Evolutionary conservation across 305 asterid genomes (phyloP).

Genomic region (Rubia peregrina): DNA sequence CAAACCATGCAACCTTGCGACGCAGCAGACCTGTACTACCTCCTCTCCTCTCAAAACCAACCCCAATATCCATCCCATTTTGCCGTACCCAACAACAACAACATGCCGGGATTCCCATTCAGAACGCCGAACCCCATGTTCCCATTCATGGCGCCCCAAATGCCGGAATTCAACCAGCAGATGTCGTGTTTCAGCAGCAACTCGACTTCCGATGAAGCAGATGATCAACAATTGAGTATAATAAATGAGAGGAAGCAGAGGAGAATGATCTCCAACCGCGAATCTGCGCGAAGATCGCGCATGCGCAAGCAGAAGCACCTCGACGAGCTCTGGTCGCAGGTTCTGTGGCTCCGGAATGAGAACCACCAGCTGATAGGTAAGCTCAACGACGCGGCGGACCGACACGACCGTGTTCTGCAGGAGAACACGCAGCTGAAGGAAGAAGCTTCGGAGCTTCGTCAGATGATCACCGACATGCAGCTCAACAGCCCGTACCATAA

Average conservation of each 20-base stretch:
- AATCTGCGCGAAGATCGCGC: constrained; percentile 85
- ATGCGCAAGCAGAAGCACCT: constrained; percentile 92
- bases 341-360: constrained; percentile 81
- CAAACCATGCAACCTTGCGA: constrained; percentile 61
- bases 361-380: constrained; percentile 63
- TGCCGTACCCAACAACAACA: constrained; percentile 23
- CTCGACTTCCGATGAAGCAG: constrained; percentile 94
- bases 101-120: constrained; percentile 39
- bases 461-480: constrained; percentile 52
- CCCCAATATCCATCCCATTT: constrained; percentile 43
- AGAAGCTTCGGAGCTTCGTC: constrained; percentile 66
- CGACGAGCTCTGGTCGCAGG: constrained; percentile 94
- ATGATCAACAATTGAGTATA: constrained; percentile 60
- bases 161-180: constrained; percentile 55
- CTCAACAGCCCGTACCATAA: constrained; percentile 44
- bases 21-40: constrained; percentile 45
- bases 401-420: constrained; percentile 45
- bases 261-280: constrained; percentile 87
- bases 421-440: constrained; percentile 71
- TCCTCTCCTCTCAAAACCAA: constrained; percentile 49
- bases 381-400: constrained; percentile 53
- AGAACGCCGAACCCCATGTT: constrained; percentile 39
- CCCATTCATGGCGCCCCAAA: constrained; percentile 41
- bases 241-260: constrained; percentile 82
- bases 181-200: constrained; percentile 58